Conservation (phyloP, 176 grass and related monocot species). For the Panicum miliaceum region DNA sequence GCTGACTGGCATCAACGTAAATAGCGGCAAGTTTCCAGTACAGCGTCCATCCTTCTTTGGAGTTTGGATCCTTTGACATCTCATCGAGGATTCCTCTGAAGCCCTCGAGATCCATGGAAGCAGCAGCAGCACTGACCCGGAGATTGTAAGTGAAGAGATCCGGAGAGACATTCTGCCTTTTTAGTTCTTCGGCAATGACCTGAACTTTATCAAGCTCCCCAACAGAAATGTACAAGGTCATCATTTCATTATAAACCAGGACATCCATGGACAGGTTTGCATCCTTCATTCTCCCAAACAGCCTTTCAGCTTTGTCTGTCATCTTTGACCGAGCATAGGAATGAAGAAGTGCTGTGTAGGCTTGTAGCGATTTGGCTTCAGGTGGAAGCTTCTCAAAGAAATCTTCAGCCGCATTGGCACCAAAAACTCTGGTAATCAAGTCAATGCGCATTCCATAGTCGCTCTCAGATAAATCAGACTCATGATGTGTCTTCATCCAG, state of each 20-base stretch:
- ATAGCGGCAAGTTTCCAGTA: constrained; percentile 62
- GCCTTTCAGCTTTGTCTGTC: constrained; percentile 68
- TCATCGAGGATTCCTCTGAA: constrained; percentile 68
- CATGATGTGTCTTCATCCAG: constrained; percentile 83
- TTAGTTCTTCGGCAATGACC: constrained; percentile 54
- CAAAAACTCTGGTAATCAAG: constrained; percentile 86
- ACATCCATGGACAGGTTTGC: constrained; percentile 43
- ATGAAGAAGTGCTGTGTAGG: constrained; percentile 82
- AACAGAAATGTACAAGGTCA: constrained; percentile 84
- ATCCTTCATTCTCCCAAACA: constrained; percentile 75
- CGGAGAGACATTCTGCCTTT: constrained; percentile 51
- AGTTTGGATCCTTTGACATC: constrained; percentile 67
- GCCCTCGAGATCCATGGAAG: constrained; percentile 58
- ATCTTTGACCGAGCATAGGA: constrained; percentile 74
- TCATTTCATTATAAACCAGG: constrained; percentile 82
- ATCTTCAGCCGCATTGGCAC: constrained; percentile 68
- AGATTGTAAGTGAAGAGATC: constrained; percentile 94
- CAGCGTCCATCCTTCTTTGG: constrained; percentile 61
- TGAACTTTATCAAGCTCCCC: constrained; percentile 70
- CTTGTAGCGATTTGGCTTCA: constrained; percentile 65
- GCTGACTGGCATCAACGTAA: constrained; percentile 54
- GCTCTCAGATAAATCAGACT: constrained; percentile 65
- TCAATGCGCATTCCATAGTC: constrained; percentile 74
- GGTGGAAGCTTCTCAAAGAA: constrained; percentile 81
- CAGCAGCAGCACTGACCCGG: constrained; percentile 62